Base-by-base conservation (phyloP, 225 moss, liverwort and hornwort genomes). In the Polytrichum commune region DNA sequence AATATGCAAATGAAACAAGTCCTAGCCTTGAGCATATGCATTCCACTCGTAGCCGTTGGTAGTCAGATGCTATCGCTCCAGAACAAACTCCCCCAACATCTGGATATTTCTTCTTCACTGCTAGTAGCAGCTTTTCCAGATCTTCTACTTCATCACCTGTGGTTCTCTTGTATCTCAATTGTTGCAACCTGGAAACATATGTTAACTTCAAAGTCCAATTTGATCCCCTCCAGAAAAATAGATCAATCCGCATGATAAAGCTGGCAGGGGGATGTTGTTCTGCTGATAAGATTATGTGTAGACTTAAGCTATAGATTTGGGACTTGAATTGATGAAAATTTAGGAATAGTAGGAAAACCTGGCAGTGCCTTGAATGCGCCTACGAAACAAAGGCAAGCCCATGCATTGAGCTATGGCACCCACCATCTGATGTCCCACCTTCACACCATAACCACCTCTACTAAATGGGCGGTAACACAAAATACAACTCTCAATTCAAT, bases 391-490 rank as follows among this genome's bases (percentile, higher is more conserved):
- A 1, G 98, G 98, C 72, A 98, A 78, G 26, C 95, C 93, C 87
- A 98, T 91, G 71, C 98, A 98, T 38, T 86, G 91, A 22, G 95
- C 83, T 67, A 93, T 78, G 24, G 98, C 90, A 69, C 82, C 81
- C 35, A 98, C 85, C 73, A 95, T 85, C 77, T 98, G 98, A 88
- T 98, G 98, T 69, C 98, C 93, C 63, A 98, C 97, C 97, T 98
- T 85, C 64, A 67, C 60, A 72, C 66, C 29, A 46, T 10, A 46
- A 46, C 46, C 46, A 46, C 13, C 46, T 46, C 46, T 27, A 27
- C 18, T 46, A 46, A 46, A 46, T 46, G 16, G 16, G 46, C 13
- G 46, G 46, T 46, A 46, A 46, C 46, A 46, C 46, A 16, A 46
- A 46, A 46, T 46, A 13, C 13, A 46, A 46, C 46, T 46, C 46